Evolutionary conservation across 1,139 yeast species (phyloP), one percentile per base, ranked within the genome.

Genomic region (Kodamaea ohmeri): DNA sequence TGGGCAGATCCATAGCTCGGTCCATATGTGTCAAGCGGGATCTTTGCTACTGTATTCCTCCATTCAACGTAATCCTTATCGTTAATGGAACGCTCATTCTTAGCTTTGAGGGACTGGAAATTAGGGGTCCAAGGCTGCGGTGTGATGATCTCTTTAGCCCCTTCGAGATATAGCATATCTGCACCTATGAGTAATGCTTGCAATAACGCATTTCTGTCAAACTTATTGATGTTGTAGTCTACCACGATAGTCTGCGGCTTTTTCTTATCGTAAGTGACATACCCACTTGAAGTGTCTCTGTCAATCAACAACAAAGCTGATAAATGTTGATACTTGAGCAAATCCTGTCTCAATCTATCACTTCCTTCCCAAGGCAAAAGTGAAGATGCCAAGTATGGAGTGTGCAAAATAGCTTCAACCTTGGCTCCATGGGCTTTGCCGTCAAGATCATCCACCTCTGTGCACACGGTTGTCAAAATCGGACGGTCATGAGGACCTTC

Each of bases 341-440:
- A 39, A 35, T 61, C 61, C 35, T 56, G 51, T 42, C 78, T 64
- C 27, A 52, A 45, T 26, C 60, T 58, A 29, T 57, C 59, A 30
- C 73, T 65, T 7, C 61, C 53, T 16, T 53, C 46, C 78, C 79
- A 78, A 4, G 81, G 80, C 8, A 63, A 35, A 44, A 67, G 68
- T 16, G 57, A 55, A 14, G 61, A 43, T 39, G 68, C 66, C 17
- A 73, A 43, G 34, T 55, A 54, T 2, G 83, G 83, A 9, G 67
- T 58, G 47, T 75, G 78, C 30, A 72, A 60, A 15, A 75, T 47
- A 2, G 80, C 63, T 55, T 78, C 83, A 39, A 78, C 65, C 53
- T 70, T 72, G 9, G 80, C 75, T 2, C 84, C 84, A 50, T 77
- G 80, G 2, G 67, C 76, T 43, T 67, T 60, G 2, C 82, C 82